Percentiles rank a stretch among this genome's conserved stretches.
Evolutionary conservation across 2,329 filamentous ascomycete species (phyloP).

Genomic region (Torrubiellomyces zombiae): DNA sequence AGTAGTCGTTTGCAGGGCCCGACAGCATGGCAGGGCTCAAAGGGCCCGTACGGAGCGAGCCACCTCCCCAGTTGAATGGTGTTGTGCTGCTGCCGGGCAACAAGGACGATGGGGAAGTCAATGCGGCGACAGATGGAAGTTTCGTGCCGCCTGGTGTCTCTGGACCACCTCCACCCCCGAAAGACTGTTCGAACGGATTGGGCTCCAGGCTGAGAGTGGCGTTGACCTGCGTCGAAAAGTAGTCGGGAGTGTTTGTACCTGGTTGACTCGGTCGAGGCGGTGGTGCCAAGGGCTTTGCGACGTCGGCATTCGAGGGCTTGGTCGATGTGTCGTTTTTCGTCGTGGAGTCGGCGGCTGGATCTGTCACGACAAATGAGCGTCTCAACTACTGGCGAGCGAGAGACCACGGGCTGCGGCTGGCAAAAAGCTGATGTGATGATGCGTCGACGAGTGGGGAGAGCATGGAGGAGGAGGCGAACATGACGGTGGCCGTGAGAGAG

Average conservation of each 20-base stretch:
- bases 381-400: slow-evolving; percentile 7
- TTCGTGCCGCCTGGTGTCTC: slow-evolving; percentile 75
- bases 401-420: slow-evolving; percentile 1
- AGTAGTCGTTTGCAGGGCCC: slow-evolving; percentile 74
- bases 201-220: slow-evolving; percentile 60
- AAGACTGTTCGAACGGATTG: slow-evolving; percentile 95
- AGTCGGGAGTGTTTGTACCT: slow-evolving; percentile 44
- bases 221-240: slow-evolving; percentile 43
- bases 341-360: slow-evolving; percentile 25
- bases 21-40: slow-evolving; percentile 95
- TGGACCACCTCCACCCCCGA: slow-evolving; percentile 44
- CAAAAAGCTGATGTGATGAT: neutral
- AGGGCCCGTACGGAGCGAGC: slow-evolving; percentile 79
- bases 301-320: slow-evolving; percentile 39
- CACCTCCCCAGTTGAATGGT: slow-evolving; percentile 62
- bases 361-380: slow-evolving; percentile 13
- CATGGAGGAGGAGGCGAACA: neutral
- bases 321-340: slow-evolving; percentile 28
- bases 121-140: slow-evolving; percentile 72
- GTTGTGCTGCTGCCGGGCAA: slow-evolving; percentile 57
- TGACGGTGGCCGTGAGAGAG: slow-evolving; percentile 3
- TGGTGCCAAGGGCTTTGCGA: slow-evolving; percentile 50
- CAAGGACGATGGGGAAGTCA: slow-evolving; percentile 79
- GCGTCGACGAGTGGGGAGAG: neutral
- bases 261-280: slow-evolving; percentile 47